Evolutionary conservation across 1,284 basidiomycete genomes (phyloP), one percentile per base, ranked within the genome.

Genomic region (Austroboletus novae-zelandiae): DNA sequence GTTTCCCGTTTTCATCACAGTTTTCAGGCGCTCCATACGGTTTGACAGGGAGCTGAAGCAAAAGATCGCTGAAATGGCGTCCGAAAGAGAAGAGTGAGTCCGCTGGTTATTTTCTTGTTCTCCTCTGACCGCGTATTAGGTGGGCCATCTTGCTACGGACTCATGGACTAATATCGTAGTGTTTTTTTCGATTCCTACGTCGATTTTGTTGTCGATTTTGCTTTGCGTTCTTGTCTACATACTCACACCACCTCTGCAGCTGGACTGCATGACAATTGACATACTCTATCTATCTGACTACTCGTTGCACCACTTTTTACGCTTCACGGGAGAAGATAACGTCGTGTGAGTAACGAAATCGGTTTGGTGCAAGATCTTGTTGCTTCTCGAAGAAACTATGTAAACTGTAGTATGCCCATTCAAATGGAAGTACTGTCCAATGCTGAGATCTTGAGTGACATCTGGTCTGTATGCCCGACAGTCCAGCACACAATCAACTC

Each of bases 31-130:
- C 32, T 43, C 13, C 20, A 62, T 29, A 51, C 47, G 5, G 3
- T 56, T 50, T 15, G 20, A 30, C 60, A 91, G 89, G 40, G 77
- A 82, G 64, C 70, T 94, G 42, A 89, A 84, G 64, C 78, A 82
- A 51, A 81, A 80, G 55, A 64, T 94, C 48, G 79, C 82, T 45
- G 88, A 91, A 66, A 67, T 80, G 35, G 86, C 91, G 64, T 68
- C 83, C 57, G 84, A 91, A 67, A 79, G 82, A 54, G 87, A 90
- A 66, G 86, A 91, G 89, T 93, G 66, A 66, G 89, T 78, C 13
- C 23, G 29, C 53, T 52, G 20, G 25, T 58, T 27, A 32, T 18
- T 46, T 48, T 34, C 37, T 35, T 17, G 11, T 43, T 42, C 51
- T 54, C 18, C 35, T 40, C 55, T 59, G 39, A 68, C 51, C 17